A percentile compares a stretch with the other conserved stretches of the same genome.
Conservation (phyloP, 192 early-diverging fungal genomes). For the Coemansia sp. region DNA sequence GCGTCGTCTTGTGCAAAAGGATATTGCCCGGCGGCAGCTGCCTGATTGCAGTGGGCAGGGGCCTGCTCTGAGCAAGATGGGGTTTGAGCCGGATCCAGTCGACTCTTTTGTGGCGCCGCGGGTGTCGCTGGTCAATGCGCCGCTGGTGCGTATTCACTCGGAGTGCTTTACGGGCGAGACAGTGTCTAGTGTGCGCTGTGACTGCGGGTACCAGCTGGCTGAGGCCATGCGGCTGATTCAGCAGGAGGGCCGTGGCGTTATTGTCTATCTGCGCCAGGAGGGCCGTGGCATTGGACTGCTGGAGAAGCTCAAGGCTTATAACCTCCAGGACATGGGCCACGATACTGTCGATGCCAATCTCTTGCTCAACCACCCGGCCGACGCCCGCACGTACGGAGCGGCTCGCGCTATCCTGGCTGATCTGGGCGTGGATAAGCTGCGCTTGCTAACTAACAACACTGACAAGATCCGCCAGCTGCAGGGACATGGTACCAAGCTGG, state of each 20-base stretch:
- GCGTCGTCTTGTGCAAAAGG: slow-evolving; percentile 50
- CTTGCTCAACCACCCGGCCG: slow-evolving; percentile 85
- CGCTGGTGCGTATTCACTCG: slow-evolving; percentile 92
- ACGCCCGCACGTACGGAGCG: slow-evolving; percentile 91
- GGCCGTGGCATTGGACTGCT: slow-evolving; percentile 93
- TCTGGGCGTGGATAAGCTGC: slow-evolving; percentile 69
- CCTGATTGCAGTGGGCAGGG: neutral
- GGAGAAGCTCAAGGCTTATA: slow-evolving; percentile 97
- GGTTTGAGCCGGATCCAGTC: slow-evolving; percentile 38
- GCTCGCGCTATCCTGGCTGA: slow-evolving; percentile 89
- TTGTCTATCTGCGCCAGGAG: slow-evolving; percentile 96
- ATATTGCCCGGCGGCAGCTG: slow-evolving; percentile 20
- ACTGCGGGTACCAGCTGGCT: slow-evolving; percentile 94
- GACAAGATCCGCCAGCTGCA: slow-evolving; percentile 88
- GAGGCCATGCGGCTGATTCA: slow-evolving; percentile 90
- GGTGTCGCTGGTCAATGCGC: slow-evolving; percentile 51
- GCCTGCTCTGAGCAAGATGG: neutral
- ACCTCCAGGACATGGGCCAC: slow-evolving; percentile 93
- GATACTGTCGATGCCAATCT: slow-evolving; percentile 94
- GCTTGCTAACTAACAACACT: slow-evolving; percentile 94
- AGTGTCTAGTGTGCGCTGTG: slow-evolving; percentile 86
- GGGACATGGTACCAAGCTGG: slow-evolving; percentile 60
- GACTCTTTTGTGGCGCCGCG: slow-evolving; percentile 41
- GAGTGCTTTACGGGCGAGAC: slow-evolving; percentile 98
- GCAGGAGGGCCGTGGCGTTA: slow-evolving; percentile 82